Conservation (phyloP, 2,329 filamentous ascomycete genomes). For the Alternaria arbusti region DNA sequence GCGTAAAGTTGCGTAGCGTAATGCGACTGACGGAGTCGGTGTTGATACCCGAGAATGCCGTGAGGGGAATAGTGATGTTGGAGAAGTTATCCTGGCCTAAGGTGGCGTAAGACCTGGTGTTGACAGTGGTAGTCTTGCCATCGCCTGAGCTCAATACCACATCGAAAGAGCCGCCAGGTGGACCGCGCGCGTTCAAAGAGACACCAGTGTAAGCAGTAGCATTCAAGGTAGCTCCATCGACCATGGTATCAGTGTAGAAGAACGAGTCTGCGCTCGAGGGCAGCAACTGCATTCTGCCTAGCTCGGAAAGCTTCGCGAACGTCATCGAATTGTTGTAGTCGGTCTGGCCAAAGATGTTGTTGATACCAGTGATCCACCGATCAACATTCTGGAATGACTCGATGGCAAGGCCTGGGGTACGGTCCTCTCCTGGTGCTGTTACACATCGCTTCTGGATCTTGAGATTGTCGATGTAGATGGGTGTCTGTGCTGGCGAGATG, state of each 20-base stretch:
- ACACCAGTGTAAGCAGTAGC: constrained; percentile 8
- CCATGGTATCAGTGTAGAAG: constrained; percentile 9
- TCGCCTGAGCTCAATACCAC: constrained; percentile 3
- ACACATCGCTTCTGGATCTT: constrained; percentile 15
- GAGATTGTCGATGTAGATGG: constrained; percentile 11
- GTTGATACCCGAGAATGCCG: constrained; percentile 7
- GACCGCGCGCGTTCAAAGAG: constrained; percentile 10
- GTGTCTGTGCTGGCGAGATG: constrained; percentile 11
- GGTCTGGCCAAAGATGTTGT: constrained; percentile 13
- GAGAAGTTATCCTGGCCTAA: constrained; percentile 6
- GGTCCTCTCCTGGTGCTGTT: constrained; percentile 12
- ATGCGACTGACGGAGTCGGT: constrained; percentile 4
- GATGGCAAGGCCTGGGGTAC: constrained; percentile 7
- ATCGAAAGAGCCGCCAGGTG: constrained; percentile 9
- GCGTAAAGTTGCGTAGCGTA: constrained; percentile 9
- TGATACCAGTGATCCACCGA: constrained; percentile 14
- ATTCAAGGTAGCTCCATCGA: constrained; percentile 5
- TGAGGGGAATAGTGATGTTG: constrained; percentile 11
- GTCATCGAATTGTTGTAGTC: constrained; percentile 12
- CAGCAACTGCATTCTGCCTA: constrained; percentile 10
- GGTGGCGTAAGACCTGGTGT: constrained; percentile 4
- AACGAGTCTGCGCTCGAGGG: constrained; percentile 1
- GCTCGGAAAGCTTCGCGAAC: constrained; percentile 10
- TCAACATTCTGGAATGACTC: constrained; percentile 15
- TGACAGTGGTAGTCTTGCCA: neutral